Base-by-base conservation (phyloP, 306 rosid genomes). In the Astragalus membranaceus region DNA sequence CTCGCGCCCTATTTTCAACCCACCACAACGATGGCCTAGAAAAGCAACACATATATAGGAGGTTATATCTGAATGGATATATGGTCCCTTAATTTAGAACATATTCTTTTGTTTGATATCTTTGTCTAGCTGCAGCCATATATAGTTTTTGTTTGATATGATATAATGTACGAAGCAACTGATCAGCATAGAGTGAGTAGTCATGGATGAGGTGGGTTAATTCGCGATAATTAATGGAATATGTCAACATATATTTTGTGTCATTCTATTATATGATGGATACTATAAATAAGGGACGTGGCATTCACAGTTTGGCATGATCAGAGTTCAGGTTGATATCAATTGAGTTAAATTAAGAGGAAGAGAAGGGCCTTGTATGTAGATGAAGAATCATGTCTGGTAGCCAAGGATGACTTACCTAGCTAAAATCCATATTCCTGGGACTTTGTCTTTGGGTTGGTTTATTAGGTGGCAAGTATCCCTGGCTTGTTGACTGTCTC, bases 371-470 rank as follows among this genome's bases (percentile, higher is more conserved):
- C 43, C 82, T 84, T 65, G 87, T 72, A 72, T 87, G 89, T 78
- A 84, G 89, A 85, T 82, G 48, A 72, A 84, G 84, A 84, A 77
- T 78, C 84, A 77, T 69, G 84, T 82, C 52, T 78, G 66, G 43
- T 80, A 87, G 89, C 88, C 92, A 87, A 80, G 92, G 87, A 88
- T 88, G 95, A 54, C 88, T 86, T 88, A 89, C 95, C 95, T 82
- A 63, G 49, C 55, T 51, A 66, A 6, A 49, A 33, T 42, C 10
- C 41, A 43, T 20, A 59, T 37, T 58, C 62, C 0, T 51, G 69
- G 63, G 77, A 10, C 43, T 37, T 23, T 39, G 49, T 61, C 9
- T 17, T 30, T 62, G 16, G 41, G 55, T 82, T 79, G 76, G 79
- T 67, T 69, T 76, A n/a, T n/a, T 52, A 51, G 92, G 81, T 49